Evolutionary conservation across 495 filamentous ascomycete species (phyloP), one percentile per base, ranked within the genome.

Genomic region (Neurospora sp.): DNA sequence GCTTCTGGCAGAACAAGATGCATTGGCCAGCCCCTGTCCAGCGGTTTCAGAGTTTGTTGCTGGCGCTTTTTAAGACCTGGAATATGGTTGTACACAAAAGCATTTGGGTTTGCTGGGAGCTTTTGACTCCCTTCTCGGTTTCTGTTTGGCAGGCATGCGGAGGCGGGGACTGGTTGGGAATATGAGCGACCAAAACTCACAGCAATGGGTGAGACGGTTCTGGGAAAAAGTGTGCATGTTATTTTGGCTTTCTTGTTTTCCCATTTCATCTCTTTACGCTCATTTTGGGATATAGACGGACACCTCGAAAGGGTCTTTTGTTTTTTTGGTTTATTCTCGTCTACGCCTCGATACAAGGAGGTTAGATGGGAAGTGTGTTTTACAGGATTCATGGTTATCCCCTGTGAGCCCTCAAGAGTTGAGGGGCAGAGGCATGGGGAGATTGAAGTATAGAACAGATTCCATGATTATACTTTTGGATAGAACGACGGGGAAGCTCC

Each of bases 111-210:
- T 66, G 27, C 6, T 66, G 54, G 54, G 54, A 35, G 54, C 54
- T 66, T 54, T 66, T 35, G 27, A 66, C 54, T 66, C 54, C 54
- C 37, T 71, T 54, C 37, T 71, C 23, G 18, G 69, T 71, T 70
- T 71, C 69, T 40, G 20, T 72, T 70, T 70, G 72, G 42, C 39
- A 71, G 49, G 14, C 72, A 74, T 44, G 72, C 69, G 39, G 62
- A 23, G 18, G 70, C 69, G 39, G 66, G 20, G 23, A 74, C 70
- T 20, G 39, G 46, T 14, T 23, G 70, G 40, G 27, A 41, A 39
- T 35, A 71, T 71, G 69, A 54, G 38, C 69, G 42, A 23, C 39
- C 66, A 20, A 39, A 74, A 66, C 54, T 37, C 60, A 73, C 72
- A 39, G 49, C 31, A 35, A 39, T 39, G 37, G 69, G 54, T 73